A percentile compares a stretch with the other conserved stretches of the same genome.
Evolutionary conservation across 345 rosid genomes (phyloP).

Genomic region (Rhodomyrtus tomentosa): DNA sequence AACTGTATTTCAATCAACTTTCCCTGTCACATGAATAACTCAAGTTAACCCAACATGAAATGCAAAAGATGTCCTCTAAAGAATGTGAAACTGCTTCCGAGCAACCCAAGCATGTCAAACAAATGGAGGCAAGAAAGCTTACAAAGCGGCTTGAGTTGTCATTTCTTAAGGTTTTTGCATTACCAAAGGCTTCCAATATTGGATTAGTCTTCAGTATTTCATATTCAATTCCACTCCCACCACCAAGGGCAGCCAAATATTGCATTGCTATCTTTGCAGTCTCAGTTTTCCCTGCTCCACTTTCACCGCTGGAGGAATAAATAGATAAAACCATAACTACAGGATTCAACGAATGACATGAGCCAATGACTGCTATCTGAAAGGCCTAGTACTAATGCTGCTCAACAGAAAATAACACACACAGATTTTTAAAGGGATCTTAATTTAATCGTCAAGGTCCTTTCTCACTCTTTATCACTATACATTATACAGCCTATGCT

Average conservation of each 20-base stretch:
- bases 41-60: conserved; percentile 8
- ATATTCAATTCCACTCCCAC: conserved; percentile 96
- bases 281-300: conserved; percentile 99
- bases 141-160: conserved; percentile 99
- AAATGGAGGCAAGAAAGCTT: conserved; percentile 22
- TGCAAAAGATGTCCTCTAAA: not conserved
- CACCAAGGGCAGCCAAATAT: conserved; percentile 98
- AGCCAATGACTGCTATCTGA: not conserved
- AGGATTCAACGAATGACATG: not conserved
- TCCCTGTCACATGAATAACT: conserved; percentile 48
- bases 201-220: conserved; percentile 97
- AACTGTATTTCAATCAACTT: conserved; percentile 93
- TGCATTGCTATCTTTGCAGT: conserved; percentile 99
- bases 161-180: conserved; percentile 93
- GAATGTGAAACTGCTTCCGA: not conserved
- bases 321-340: not conserved
- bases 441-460: not conserved
- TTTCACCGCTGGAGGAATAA: conserved; percentile 76
- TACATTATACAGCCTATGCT: not conserved
- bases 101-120: not conserved
- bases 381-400: not conserved
- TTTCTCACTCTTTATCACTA: not conserved
- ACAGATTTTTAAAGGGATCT: not conserved
- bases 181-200: conserved; percentile 96
- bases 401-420: not conserved